phyloP scores from a whole-genome alignment of 495 filamentous ascomycete species.

The Parachaetomium inaequale region DNA sequence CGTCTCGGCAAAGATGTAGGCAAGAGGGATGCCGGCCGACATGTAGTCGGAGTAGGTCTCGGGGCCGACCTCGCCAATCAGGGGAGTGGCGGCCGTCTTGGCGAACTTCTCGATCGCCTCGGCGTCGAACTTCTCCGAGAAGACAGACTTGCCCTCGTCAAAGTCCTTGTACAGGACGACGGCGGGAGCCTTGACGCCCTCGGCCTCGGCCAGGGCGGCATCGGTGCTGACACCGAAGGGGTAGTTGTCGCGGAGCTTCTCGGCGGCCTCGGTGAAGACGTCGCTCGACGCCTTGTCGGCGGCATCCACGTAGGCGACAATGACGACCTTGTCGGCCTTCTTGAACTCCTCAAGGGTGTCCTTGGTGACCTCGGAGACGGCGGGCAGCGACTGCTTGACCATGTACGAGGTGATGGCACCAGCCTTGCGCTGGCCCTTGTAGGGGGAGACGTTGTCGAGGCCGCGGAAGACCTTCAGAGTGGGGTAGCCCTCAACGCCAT shows the following conservation, averaged over 20 bases:
- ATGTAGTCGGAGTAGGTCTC: constrained; percentile 98
- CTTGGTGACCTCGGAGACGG: constrained; percentile 74
- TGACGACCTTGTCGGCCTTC: constrained; percentile 92
- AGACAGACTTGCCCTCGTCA: constrained; percentile 90
- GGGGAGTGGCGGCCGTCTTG: constrained; percentile 78
- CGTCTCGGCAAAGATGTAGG: constrained; percentile 97
- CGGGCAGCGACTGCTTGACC: constrained; percentile 95
- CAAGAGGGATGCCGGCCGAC: constrained; percentile 86
- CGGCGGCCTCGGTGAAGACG: constrained; percentile 74
- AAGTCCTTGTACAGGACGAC: constrained; percentile 97
- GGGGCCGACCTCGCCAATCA: constrained; percentile 95
- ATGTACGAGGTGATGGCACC: constrained; percentile 96
- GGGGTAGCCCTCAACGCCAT: constrained; percentile 93
- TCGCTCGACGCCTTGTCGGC: constrained; percentile 83
- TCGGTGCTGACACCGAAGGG: constrained; percentile 88
- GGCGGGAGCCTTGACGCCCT: constrained; percentile 80
- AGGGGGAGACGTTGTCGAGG: constrained; percentile 74
- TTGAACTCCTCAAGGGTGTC: constrained; percentile 93
- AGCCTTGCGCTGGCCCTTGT: constrained; percentile 85
- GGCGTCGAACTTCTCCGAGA: constrained; percentile 71
- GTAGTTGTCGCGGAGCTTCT: constrained; percentile 82
- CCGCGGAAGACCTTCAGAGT: constrained; percentile 99
- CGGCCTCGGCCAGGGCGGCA: constrained; percentile 76
- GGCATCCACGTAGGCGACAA: constrained; percentile 80
- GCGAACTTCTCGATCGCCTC: constrained; percentile 76